Base-by-base conservation (phyloP, 1,139 yeast species). In the Spathaspora sp. region DNA sequence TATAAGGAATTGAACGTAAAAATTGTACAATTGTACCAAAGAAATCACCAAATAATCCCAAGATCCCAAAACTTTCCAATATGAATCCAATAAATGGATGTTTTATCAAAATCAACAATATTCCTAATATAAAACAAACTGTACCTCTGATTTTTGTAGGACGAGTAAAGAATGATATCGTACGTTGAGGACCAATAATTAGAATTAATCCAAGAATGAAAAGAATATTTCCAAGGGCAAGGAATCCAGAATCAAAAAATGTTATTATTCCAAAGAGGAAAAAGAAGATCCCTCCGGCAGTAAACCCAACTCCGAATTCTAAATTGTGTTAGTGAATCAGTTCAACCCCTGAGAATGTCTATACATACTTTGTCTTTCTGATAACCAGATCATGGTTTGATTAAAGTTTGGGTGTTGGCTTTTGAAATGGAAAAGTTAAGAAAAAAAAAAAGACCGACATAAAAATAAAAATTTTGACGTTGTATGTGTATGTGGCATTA, bases 241-340 rank as follows among this genome's bases (percentile, higher is more conserved):
- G 75, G 42, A 93, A 74, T 1, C 95, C 95, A 8, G 96, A 78
- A 63, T 93, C 98, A 61, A 93, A 93, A 53, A 93, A 83, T 24
- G 97, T 81, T 61, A 90, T 61, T 39, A 93, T 78, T 10, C 99
- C 99, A 34, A 91, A 72, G 7, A 89, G 63, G 65, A 93, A 87
- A 63, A 89, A 86, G 41, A 88, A 65, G 47, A 86, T 79, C 49
- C 93, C 97, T 24, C 87, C 88, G 23, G 96, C 91, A 11, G 97
- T 89, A 74, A 91, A 87, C 8, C 90, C 97, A 24, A 89, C 97
- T 26, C 99, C 99, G 59, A 85, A 85, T 67, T 90, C 96, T 89
- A 55, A 31, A 43, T 39, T 34, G 37, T 43, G 64, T 57, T 64
- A 66, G 66, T 58, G 51, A 23, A 23, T 11, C 16, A 17, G 20